Base-by-base conservation (phyloP, 805 yeast species). In the Monosporozyma aerobia region DNA sequence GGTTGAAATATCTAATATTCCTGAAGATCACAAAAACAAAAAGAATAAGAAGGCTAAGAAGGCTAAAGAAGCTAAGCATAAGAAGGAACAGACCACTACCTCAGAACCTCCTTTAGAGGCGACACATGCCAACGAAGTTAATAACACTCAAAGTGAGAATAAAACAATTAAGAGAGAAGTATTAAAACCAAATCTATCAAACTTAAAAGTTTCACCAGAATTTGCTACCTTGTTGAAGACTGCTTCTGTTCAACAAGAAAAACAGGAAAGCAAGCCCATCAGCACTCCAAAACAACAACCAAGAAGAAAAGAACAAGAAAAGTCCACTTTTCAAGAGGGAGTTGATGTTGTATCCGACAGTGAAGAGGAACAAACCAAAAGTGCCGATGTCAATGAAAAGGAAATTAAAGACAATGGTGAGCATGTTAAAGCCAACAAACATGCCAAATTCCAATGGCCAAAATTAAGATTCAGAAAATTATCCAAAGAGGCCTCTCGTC, bases 191-290 rank as follows among this genome's bases (percentile, higher is more conserved):
- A 65, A 64, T 50, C 53, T 68, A 10, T 54, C 64, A 1, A 64
- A 63, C 35, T 56, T 66, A 47, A 67, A 60, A 13, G 61, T 68
- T 10, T 63, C 68, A 23, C 35, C 60, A 7, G 68, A 62, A 10
- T 67, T 73, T 49, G 73, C 75, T 3, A 59, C 70, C n/a, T 63
- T 65, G 29, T 60, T 72, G 51, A 19, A 47, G 3, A 37, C 44
- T 3, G 54, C 56, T 1, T 22, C 40, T 27, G 47, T 25, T 16
- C 8, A 10, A 16, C 6, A 43, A 10, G n/a, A 43, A 22, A 8
- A 43, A 9, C 5, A 22, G 10, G 25, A 25, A 33, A 13, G 16
- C 14, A 10, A 30, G 35, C 27, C 27, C 11, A 35, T 43, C 22
- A 14, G 22, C 10, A 32, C 35, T 6, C 29, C 41, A 19, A 23